These are phyloP conservation scores for Penicillium tannophilum DNA, from an alignment of 495 filamentous ascomycete species.

Conservation along the genomic window DNA sequence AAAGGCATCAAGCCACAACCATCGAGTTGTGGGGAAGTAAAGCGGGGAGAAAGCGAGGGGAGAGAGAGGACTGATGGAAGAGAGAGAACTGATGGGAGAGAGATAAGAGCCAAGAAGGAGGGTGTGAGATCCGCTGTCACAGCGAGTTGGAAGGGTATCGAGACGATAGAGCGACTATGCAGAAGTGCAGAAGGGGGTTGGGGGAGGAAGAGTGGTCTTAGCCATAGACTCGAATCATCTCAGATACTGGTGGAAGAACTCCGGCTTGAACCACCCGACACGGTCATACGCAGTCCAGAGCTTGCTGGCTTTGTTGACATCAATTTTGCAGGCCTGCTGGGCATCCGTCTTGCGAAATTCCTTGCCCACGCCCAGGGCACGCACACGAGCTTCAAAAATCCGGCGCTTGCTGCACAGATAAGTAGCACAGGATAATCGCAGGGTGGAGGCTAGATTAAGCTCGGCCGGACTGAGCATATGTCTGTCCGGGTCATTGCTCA, in stretches of 20 bases:
- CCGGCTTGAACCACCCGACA: constrained; percentile 80
- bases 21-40: background rate
- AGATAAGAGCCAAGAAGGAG: background rate
- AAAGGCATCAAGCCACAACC: background rate
- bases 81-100: background rate
- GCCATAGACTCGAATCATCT: constrained; percentile 25
- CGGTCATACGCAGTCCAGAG: constrained; percentile 90
- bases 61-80: background rate
- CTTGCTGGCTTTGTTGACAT: constrained; percentile 98
- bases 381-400: constrained; percentile 79
- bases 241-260: constrained; percentile 59
- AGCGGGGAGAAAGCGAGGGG: background rate
- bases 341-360: constrained; percentile 98
- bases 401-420: constrained; percentile 95
- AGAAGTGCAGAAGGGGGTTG: background rate
- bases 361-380: constrained; percentile 68
- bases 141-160: background rate
- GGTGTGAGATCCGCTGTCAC: background rate
- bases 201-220: background rate
- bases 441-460: constrained; percentile 71
- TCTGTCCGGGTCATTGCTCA: constrained; percentile 76
- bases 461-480: constrained; percentile 80
- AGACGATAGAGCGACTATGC: background rate
- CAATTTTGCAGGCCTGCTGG: constrained; percentile 95
- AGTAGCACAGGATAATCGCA: constrained; percentile 84